Conservation (phyloP, 768 basidiomycete genomes). For the Panaeolus papilionaceus region DNA sequence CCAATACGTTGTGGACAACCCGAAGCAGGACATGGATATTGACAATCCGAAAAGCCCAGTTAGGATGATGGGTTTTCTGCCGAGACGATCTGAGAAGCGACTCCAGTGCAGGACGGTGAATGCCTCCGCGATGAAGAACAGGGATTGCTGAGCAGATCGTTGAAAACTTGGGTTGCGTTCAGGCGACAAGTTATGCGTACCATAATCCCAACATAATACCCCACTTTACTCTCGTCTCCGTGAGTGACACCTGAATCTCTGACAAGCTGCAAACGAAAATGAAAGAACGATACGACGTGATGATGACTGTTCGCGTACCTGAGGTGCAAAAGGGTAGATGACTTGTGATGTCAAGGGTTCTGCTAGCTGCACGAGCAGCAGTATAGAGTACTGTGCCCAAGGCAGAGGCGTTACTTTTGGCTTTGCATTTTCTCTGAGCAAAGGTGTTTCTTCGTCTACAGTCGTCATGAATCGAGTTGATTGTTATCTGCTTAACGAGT, state of each 20-base stretch:
- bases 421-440: conserved; percentile 28
- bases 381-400: conserved; percentile 69
- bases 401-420: conserved; percentile 59
- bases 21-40: conserved; percentile 74
- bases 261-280: conserved; percentile 48
- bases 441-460: background rate
- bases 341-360: conserved; percentile 79
- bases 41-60: conserved; percentile 67
- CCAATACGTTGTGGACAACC: conserved; percentile 71
- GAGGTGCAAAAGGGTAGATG: conserved; percentile 76
- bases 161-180: background rate
- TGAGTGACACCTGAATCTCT: conserved; percentile 72
- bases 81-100: conserved; percentile 64
- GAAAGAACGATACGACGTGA: background rate
- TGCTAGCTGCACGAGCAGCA: conserved; percentile 73
- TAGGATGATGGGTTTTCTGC: conserved; percentile 76
- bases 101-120: too few relatives aligned
- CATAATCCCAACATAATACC: conserved; percentile 78
- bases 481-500: too few relatives aligned
- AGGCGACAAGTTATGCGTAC: conserved; percentile 37
- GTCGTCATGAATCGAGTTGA: background rate
- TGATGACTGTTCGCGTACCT: conserved; percentile 45
- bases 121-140: conserved; percentile 72
- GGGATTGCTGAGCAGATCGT: conserved; percentile 58
- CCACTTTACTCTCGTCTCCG: conserved; percentile 72